Evolutionary conservation across 2,329 filamentous ascomycete species (phyloP).

Genomic region (Thelonectria olida): DNA sequence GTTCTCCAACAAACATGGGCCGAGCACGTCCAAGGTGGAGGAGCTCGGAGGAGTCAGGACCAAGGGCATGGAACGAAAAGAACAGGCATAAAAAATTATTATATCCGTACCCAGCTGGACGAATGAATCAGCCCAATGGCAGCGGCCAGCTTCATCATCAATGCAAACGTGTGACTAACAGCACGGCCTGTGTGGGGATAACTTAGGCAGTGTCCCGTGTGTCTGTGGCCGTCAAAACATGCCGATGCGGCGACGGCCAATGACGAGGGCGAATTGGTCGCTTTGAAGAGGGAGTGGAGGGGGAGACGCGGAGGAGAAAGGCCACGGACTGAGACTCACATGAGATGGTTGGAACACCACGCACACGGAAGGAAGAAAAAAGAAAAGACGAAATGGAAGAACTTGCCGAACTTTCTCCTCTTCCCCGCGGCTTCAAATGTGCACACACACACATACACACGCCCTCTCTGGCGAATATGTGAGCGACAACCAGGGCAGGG

Average conservation of each 20-base stretch:
- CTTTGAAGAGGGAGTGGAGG: not conserved
- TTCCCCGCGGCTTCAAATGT: not conserved
- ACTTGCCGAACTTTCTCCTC: too few species aligned
- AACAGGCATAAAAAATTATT: not conserved
- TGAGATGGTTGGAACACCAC: too few species aligned
- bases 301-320: not conserved
- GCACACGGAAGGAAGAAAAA: too few species aligned
- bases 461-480: constrained; percentile 1
- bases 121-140: constrained; percentile 19
- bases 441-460: not conserved
- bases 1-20: not conserved
- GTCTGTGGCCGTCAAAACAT: constrained; percentile 4
- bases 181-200: constrained; percentile 22
- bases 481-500: not conserved
- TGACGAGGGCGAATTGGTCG: constrained; percentile 5
- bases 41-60: not conserved
- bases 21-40: too few species aligned
- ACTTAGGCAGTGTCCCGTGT: not conserved
- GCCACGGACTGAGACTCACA: not conserved
- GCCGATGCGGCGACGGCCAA: constrained; percentile 19
- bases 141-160: constrained; percentile 24
- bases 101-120: not conserved
- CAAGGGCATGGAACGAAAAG: not conserved
- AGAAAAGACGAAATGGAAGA: too few species aligned
- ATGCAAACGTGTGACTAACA: constrained; percentile 21